Base-by-base conservation (phyloP, 75 land plant genomes). In the Larix kaempferi region DNA sequence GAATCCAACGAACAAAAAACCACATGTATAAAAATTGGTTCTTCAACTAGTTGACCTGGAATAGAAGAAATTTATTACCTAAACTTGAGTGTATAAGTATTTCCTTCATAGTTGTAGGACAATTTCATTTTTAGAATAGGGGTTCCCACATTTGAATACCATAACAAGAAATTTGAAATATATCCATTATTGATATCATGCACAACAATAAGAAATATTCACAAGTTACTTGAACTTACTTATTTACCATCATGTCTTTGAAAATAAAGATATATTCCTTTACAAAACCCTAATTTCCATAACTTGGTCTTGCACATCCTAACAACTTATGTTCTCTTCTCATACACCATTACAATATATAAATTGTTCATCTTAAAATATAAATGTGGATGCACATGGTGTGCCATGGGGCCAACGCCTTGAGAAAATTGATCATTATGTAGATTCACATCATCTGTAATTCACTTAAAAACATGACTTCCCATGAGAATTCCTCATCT, bases 301-400 rank as follows among this genome's bases (percentile, higher is more conserved):
- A 96, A 81, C 84, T 93, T 78, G 11, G 99, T 96, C 81, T 96
- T 95, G 86, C 93, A 96, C 99, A 96, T 96, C 64, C 99, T 88
- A 8, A 96, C 99, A 72, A 96, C 99, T 86, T 96, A 96, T 78
- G 99, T 96, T 79, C 99, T 96, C 94, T 95, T 78, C n/a, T 56
- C 44, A 71, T 65, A 33, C 25, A 26, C 16, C n/a, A n/a, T n/a
- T n/a, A n/a, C n/a, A n/a, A n/a, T n/a, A n/a, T n/a, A n/a, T n/a
- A n/a, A n/a, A n/a, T 96, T 96, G 82, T 96, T 96, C 99, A 96
- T 96, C 99, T 91, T 96, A 56, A 96, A 94, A 76, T 96, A 96
- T 59, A 97, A 96, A 78, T 96, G 95, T 78, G 99, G 99, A 6
- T 97, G 86, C 0, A 96, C 95, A 75, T 97, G 97, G 81, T 96